A percentile compares a stretch with the other conserved stretches of the same genome.
Evolutionary conservation across 768 basidiomycete species (phyloP).

Genomic region (Hortiboletus flavorubellus): DNA sequence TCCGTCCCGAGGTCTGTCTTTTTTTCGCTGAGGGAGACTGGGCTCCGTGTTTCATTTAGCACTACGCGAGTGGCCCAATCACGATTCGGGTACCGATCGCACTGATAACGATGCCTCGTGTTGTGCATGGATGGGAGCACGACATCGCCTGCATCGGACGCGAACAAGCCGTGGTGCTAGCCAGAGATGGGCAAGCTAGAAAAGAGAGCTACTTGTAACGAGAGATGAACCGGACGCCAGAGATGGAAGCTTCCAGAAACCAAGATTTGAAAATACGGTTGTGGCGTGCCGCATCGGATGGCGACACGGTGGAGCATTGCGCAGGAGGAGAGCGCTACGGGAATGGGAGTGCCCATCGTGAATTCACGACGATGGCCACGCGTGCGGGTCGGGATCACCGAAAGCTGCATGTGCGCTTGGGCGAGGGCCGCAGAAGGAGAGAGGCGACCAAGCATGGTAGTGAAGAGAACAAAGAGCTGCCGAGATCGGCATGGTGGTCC

Average conservation of each 20-base stretch:
- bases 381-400: slow-evolving; percentile 1
- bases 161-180: neutral
- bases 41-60: slow-evolving; percentile 3
- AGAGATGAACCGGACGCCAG: neutral
- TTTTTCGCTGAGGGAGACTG: neutral
- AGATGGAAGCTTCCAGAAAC: slow-evolving; percentile 7
- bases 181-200: neutral
- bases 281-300: slow-evolving; percentile 6
- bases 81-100: slow-evolving; percentile 10
- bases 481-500: slow-evolving; percentile 21
- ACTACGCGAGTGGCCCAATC: neutral
- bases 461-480: slow-evolving; percentile 1
- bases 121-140: neutral
- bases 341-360: slow-evolving; percentile 11
- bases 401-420: neutral
- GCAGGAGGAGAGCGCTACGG: slow-evolving; percentile 13
- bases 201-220: neutral
- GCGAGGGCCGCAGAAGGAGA: slow-evolving; percentile 7
- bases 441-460: slow-evolving; percentile 24
- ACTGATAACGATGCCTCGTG: slow-evolving; percentile 11
- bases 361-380: slow-evolving; percentile 11
- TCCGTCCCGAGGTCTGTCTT: slow-evolving; percentile 14
- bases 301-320: slow-evolving; percentile 9
- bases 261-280: neutral
- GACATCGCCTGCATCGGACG: neutral